Conservation (phyloP, 345 rosid genomes). For the Populus alba region DNA sequence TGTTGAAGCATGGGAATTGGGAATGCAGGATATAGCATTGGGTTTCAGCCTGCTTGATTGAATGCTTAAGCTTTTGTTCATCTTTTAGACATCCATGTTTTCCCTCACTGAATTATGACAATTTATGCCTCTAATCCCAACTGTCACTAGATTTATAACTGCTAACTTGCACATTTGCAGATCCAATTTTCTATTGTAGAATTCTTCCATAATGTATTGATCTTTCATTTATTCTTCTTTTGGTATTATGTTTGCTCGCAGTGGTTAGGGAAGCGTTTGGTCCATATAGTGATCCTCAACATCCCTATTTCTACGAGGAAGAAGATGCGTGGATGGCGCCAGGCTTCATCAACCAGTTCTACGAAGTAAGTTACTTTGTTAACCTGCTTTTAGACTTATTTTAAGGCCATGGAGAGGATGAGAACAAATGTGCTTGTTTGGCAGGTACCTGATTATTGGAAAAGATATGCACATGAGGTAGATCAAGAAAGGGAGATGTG, state of each 20-base stretch:
- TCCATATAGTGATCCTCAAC: conserved; percentile 88
- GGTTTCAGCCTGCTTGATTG: too few species aligned
- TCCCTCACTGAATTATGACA: too few species aligned
- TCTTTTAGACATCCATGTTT: too few species aligned
- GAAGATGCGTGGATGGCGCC: conserved; percentile 99
- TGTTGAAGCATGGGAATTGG: too few species aligned
- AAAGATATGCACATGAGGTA: conserved; percentile 74
- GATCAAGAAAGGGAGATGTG: conserved; percentile 92
- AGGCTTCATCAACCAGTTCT: conserved; percentile 87
- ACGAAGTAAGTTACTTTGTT: conserved; percentile 46
- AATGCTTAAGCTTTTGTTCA: too few species aligned
- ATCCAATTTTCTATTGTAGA: background rate
- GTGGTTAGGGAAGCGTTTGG: conserved; percentile 96
- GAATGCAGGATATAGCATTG: too few species aligned
- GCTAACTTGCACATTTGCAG: background rate
- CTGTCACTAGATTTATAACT: background rate
- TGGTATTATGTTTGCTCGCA: conserved; percentile 24
- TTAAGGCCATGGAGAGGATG: conserved; percentile 8
- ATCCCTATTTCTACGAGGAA: conserved; percentile 84
- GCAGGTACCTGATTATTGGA: conserved; percentile 94
- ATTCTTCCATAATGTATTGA: background rate
- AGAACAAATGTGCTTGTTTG: conserved; percentile 19
- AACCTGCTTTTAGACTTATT: conserved; percentile 6
- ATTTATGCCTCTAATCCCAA: background rate
- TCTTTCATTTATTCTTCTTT: background rate